Evolutionary conservation across 2,329 filamentous ascomycete species (phyloP).

Genomic region (Alternaria postmessia): DNA sequence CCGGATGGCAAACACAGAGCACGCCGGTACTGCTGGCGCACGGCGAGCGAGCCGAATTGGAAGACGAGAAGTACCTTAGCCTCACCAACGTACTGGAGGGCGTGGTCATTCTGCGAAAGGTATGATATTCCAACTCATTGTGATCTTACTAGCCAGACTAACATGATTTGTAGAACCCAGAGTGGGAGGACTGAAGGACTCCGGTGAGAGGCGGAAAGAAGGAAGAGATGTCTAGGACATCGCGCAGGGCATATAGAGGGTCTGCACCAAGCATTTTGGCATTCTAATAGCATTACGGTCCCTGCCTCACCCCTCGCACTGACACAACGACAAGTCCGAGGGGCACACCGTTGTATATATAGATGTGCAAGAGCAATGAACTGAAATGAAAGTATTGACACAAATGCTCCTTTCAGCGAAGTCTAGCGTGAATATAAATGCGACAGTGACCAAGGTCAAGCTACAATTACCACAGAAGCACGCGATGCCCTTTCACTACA

Average conservation of each 20-base stretch:
- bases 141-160: slow-evolving; percentile 14
- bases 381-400: slow-evolving; percentile 9
- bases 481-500: too few species aligned
- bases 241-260: slow-evolving; percentile 9
- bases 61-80: slow-evolving; percentile 96
- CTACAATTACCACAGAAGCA: background rate
- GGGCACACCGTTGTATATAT: slow-evolving; percentile 31
- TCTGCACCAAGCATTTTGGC: slow-evolving; percentile 28
- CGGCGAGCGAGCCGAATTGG: slow-evolving; percentile 93
- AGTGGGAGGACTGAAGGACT: slow-evolving; percentile 53
- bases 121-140: slow-evolving; percentile 56
- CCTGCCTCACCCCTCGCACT: background rate
- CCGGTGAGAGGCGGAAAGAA: slow-evolving; percentile 1
- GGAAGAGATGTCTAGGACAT: slow-evolving; percentile 1
- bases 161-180: slow-evolving; percentile 52
- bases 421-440: background rate
- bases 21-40: slow-evolving; percentile 96
- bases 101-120: slow-evolving; percentile 95
- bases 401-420: background rate
- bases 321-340: background rate
- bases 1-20: slow-evolving; percentile 98
- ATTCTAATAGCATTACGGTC: slow-evolving; percentile 42
- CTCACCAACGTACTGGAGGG: slow-evolving; percentile 92
- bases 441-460: background rate
- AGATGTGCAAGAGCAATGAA: slow-evolving; percentile 31